phyloP scores from a whole-genome alignment of 208 protist genomes.

The Naegleria fowleri region DNA sequence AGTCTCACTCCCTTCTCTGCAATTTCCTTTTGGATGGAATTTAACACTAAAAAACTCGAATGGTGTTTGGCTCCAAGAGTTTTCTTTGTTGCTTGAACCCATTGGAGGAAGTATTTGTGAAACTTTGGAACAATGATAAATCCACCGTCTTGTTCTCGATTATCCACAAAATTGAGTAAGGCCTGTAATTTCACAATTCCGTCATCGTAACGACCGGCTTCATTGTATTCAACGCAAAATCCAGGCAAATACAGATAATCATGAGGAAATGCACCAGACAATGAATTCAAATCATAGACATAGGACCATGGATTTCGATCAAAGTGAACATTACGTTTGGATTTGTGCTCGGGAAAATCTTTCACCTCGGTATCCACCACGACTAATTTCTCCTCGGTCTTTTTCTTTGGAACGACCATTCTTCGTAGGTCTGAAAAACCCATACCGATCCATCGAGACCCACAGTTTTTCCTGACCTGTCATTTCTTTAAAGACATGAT shows the following conservation, averaged over 20 bases:
- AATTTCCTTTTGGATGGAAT: not conserved
- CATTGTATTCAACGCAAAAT: slow-evolving; percentile 11
- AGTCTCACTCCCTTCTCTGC: not conserved
- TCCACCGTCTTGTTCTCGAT: slow-evolving; percentile 20
- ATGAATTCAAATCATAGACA: not conserved
- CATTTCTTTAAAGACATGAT: not conserved
- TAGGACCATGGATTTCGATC: slow-evolving; percentile 12
- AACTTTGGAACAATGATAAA: slow-evolving; percentile 10
- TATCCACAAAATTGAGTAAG: slow-evolving; percentile 11
- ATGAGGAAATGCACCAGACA: not conserved
- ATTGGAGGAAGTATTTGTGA: not conserved
- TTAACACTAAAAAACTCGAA: not conserved
- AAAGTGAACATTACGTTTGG: not conserved
- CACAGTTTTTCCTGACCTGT: not conserved
- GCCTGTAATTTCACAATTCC: not conserved
- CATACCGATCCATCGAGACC: not conserved
- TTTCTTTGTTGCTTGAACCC: not conserved
- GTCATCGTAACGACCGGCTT: not conserved
- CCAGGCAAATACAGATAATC: not conserved
- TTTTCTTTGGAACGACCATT: not conserved
- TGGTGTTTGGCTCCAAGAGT: not conserved
- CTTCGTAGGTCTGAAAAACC: not conserved
- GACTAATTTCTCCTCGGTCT: not conserved
- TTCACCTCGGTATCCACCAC: not conserved
- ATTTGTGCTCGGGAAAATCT: not conserved